Conservation (phyloP, 345 rosid species). For the Pelargonium nanum region DNA sequence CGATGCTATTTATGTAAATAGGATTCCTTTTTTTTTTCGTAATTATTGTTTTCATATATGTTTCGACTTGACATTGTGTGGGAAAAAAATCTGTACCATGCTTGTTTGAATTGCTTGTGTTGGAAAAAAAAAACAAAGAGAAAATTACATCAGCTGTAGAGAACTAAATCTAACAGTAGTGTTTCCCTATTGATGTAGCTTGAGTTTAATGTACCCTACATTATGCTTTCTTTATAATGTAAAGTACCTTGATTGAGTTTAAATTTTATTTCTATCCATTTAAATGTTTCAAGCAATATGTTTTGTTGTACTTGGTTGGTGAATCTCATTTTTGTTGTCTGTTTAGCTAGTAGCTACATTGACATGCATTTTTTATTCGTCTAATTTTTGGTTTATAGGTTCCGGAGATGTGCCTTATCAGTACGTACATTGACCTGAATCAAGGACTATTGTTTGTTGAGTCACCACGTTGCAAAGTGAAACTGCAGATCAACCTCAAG, state of each 20-base stretch:
- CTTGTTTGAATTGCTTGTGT: not conserved
- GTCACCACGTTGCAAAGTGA: constrained; percentile 47
- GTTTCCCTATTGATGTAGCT: not conserved
- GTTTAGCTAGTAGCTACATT: not conserved
- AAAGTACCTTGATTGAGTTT: not conserved
- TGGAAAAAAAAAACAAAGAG: not conserved
- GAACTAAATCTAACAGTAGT: not conserved
- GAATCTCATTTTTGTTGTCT: not conserved
- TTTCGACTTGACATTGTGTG: no score
- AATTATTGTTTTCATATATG: not conserved
- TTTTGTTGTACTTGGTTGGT: not conserved
- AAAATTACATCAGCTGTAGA: not conserved
- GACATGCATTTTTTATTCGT: constrained; percentile 5
- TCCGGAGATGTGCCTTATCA: constrained; percentile 74
- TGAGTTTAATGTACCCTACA: not conserved
- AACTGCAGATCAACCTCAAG: constrained; percentile 47
- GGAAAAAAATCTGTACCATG: no score
- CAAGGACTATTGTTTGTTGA: constrained; percentile 44
- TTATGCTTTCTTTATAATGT: not conserved
- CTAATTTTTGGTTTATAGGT: constrained; percentile 42
- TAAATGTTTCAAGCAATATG: not conserved
- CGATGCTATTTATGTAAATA: no score
- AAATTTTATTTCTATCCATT: not conserved
- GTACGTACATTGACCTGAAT: constrained; percentile 54
- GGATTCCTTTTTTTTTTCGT: not conserved